Evolutionary conservation across 1,284 basidiomycete genomes (phyloP), one percentile per base, ranked within the genome.

Genomic region (Cutaneotrichosporon sp.): DNA sequence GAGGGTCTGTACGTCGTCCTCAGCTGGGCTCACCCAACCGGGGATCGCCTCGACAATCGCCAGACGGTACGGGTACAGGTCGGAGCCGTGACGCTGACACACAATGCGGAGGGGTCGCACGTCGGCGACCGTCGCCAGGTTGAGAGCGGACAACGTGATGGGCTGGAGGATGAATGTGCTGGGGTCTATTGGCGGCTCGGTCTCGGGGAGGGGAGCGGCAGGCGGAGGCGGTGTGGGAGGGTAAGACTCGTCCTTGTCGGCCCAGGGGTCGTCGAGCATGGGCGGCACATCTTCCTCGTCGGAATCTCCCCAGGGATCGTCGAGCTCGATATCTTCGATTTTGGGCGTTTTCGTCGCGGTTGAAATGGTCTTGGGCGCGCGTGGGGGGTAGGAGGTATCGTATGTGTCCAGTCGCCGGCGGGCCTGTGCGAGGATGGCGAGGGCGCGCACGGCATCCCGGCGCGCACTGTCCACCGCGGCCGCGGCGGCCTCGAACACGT

Each of bases 271-370:
- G 40, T 73, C 71, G 4, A 75, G 53, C 2, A 68, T 57, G 14
- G 67, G 49, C 22, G 65, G 52, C 22, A 58, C 58, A 9, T 58
- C 56, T 13, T 58, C 58, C 49, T 56, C 61, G 1, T 58, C 58
- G 5, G 47, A 60, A 4, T 88, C 86, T 31, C 82, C 87, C 90
- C 90, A 93, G 11, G 91, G 90, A 77, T 93, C 90, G 72, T 92
- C 80, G 34, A 75, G 56, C 13, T 81, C 90, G 31, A 76, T 65
- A 26, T 62, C 65, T 18, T 64, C 49, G 8, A 30, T 32, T 30
- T 42, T 26, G 49, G 62, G 49, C 11, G 55, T 52, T 42, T 57
- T 31, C 10, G 30, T n/a, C 9, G 36, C 22, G 22, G 32, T 36
- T 6, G 40, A 18, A 18, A 42, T 34, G 49, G 58, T 38, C 26